Evolutionary conservation across 192 early-diverging fungal genomes (phyloP).

Genomic region (Coemansia sp.): DNA sequence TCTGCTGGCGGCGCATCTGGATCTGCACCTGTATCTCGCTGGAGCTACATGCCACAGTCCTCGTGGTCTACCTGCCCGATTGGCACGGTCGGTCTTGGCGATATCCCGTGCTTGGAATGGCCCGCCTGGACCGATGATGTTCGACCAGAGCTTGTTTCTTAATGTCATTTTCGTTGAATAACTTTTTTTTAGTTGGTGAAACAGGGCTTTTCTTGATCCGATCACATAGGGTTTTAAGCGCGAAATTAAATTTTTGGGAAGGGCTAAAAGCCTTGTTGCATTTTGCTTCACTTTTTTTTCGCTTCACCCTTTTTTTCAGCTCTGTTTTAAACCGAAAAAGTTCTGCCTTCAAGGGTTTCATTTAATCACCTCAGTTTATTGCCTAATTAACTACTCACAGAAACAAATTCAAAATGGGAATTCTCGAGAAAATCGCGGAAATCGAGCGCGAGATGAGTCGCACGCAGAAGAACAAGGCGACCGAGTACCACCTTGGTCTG

Average conservation of each 20-base stretch:
- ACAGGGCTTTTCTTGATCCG: too few relatives aligned
- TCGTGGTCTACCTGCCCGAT: slow-evolving; percentile 34
- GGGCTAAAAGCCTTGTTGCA: neutral
- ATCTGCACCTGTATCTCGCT: slow-evolving; percentile 10
- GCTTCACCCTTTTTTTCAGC: neutral
- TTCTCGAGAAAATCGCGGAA: slow-evolving; percentile 86
- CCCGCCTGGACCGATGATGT: slow-evolving; percentile 41
- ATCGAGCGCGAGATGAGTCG: slow-evolving; percentile 88
- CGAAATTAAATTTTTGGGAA: neutral
- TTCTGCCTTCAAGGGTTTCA: too few relatives aligned
- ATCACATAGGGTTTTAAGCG: neutral
- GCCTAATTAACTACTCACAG: neutral
- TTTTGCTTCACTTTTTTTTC: neutral
- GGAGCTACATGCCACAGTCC: slow-evolving; percentile 17
- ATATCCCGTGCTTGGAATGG: slow-evolving; percentile 40
- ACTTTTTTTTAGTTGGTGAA: too few relatives aligned
- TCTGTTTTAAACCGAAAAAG: neutral
- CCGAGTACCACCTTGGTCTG: slow-evolving; percentile 97
- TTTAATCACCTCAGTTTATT: neutral
- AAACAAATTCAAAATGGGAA: slow-evolving; percentile 63
- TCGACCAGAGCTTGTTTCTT: slow-evolving; percentile 7
- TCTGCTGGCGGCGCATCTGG: neutral
- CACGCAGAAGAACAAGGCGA: slow-evolving; percentile 99
- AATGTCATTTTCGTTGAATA: neutral
- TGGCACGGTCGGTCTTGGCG: slow-evolving; percentile 25